Percentiles rank a stretch among this genome's conserved stretches.
These are phyloP conservation scores for Phytophthora palmivora DNA, from an alignment of 352 stramenopile genomes.

Conservation along the genomic window DNA sequence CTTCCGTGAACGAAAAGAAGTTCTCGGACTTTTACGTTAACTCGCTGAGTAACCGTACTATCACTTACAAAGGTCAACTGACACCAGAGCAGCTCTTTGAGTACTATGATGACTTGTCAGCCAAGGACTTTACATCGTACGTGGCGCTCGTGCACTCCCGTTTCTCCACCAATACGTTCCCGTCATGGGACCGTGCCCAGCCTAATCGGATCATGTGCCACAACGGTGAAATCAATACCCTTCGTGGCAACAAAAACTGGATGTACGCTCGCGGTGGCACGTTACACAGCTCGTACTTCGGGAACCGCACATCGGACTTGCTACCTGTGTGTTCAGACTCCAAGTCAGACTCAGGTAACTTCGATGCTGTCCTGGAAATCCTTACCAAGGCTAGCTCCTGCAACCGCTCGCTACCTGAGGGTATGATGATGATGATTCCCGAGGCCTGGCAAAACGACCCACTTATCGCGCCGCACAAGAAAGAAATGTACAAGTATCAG, in stretches of 20 bases:
- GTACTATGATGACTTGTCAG: constrained; percentile 70
- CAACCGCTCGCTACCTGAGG: constrained; percentile 93
- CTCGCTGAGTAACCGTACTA: constrained; percentile 93
- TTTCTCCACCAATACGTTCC: constrained; percentile 99
- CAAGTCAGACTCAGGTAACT: constrained; percentile 97
- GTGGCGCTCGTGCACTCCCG: constrained; percentile 96
- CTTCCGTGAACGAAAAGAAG: constrained; percentile 72
- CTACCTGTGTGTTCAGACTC: constrained; percentile 94
- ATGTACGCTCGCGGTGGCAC: constrained; percentile 94
- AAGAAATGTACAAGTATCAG: constrained; percentile 98
- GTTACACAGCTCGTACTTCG: constrained; percentile 93
- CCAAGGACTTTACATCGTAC: constrained; percentile 91
- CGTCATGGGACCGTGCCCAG: constrained; percentile 95
- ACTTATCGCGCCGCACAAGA: constrained; percentile 92
- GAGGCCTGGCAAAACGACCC: constrained; percentile 97
- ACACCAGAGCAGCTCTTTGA: constrained; percentile 93
- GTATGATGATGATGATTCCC: constrained; percentile 99
- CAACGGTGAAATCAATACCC: constrained; percentile 99
- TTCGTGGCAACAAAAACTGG: constrained; percentile 98
- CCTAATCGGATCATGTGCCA: constrained; percentile 98
- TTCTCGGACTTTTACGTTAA: constrained; percentile 95
- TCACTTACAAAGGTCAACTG: constrained; percentile 98
- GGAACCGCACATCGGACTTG: constrained; percentile 91
- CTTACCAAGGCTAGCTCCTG: constrained; percentile 92
- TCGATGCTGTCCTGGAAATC: constrained; percentile 96